Percentiles rank a stretch among this genome's conserved stretches.
Conservation (phyloP, 108 stramenopile species). For the Skeletonema tropicum region DNA sequence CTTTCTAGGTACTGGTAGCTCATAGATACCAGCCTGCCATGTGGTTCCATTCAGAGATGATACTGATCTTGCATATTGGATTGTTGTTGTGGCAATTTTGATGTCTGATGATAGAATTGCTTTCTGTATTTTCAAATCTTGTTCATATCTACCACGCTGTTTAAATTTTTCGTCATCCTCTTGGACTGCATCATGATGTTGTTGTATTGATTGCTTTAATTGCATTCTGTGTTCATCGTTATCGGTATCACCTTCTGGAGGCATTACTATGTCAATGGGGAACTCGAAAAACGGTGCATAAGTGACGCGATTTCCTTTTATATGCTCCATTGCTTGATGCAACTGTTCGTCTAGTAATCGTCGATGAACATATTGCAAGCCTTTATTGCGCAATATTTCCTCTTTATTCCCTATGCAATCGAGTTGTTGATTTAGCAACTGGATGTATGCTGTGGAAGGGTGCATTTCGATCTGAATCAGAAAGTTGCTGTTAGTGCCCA, state of each 20-base stretch:
- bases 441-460: neutral
- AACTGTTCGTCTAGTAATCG: constrained; percentile 3
- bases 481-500: neutral
- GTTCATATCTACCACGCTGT: constrained; percentile 16
- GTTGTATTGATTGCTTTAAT: neutral
- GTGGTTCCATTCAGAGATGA: constrained; percentile 1
- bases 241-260: neutral
- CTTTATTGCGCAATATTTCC: neutral
- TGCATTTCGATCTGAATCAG: neutral
- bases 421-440: neutral
- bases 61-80: neutral
- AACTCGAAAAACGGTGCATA: constrained; percentile 24
- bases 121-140: neutral
- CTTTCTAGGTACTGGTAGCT: neutral
- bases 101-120: neutral
- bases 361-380: neutral
- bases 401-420: neutral
- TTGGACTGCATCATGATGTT: constrained; percentile 5
- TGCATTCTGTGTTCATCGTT: neutral
- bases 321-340: neutral
- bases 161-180: constrained; percentile 16
- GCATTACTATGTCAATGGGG: neutral
- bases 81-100: neutral
- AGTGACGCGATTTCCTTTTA: constrained; percentile 1
- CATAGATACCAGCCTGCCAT: neutral